These are phyloP conservation scores for Talaromyces sp. DNA, from an alignment of 2,329 filamentous ascomycete genomes.

Conservation along the genomic window DNA sequence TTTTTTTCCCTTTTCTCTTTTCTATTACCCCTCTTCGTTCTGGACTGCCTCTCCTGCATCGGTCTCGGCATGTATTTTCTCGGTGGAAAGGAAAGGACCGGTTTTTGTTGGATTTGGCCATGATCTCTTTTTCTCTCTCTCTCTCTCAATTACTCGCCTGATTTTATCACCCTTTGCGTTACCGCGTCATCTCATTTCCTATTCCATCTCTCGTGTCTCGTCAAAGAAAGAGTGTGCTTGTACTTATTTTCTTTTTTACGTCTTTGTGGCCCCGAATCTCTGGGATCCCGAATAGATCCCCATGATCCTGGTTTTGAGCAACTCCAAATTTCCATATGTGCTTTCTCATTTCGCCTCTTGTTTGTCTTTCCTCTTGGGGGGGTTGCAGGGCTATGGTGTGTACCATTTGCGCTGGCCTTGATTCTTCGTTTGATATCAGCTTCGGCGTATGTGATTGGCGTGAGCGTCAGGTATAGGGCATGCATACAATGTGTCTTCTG, in stretches of 20 bases:
- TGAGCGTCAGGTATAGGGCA: slow-evolving; percentile 20
- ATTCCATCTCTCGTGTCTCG: slow-evolving; percentile 16
- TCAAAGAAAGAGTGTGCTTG: slow-evolving; percentile 27
- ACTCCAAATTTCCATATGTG: slow-evolving; percentile 27
- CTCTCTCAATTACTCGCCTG: slow-evolving; percentile 2
- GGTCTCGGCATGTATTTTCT: slow-evolving; percentile 30
- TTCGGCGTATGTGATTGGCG: slow-evolving; percentile 19
- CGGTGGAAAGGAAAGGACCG: slow-evolving; percentile 19
- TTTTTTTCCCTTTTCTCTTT: slow-evolving; percentile 31
- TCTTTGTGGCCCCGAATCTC: slow-evolving; percentile 17
- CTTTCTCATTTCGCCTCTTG: slow-evolving; percentile 11
- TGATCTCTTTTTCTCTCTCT: slow-evolving; percentile 24
- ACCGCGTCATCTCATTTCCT: slow-evolving; percentile 6
- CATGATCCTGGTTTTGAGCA: slow-evolving; percentile 30
- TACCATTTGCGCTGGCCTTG: background rate
- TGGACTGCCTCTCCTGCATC: slow-evolving; percentile 37
- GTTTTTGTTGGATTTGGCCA: slow-evolving; percentile 26
- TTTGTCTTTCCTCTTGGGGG: background rate
- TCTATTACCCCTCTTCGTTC: slow-evolving; percentile 32
- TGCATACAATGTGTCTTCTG: slow-evolving; percentile 14
- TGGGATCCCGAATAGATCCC: slow-evolving; percentile 25
- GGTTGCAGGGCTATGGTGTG: background rate
- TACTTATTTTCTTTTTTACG: slow-evolving; percentile 24
- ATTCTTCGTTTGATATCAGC: background rate
- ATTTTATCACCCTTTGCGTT: slow-evolving; percentile 10